A percentile compares a stretch with the other conserved stretches of the same genome.
phyloP scores from a whole-genome alignment of 495 filamentous ascomycete species.

The Cairneyella variabilis region DNA sequence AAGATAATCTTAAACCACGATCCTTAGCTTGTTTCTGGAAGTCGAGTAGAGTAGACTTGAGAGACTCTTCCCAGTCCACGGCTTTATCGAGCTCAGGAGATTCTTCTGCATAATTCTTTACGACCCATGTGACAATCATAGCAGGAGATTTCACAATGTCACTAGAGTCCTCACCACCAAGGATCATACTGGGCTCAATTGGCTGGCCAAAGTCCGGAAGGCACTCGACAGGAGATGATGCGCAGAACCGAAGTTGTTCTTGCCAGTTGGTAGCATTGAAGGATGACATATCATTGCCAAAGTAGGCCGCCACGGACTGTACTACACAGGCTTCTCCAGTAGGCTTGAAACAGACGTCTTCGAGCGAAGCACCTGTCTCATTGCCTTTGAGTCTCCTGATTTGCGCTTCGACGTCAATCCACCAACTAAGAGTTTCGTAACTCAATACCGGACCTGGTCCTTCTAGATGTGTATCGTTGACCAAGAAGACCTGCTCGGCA shows the following conservation, averaged over 20 bases:
- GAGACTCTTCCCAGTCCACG: constrained; percentile 82
- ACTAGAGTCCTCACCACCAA: constrained; percentile 68
- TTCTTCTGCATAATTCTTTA: constrained; percentile 79
- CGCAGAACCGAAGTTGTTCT: constrained; percentile 62
- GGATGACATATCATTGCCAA: constrained; percentile 57
- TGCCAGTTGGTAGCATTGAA: constrained; percentile 67
- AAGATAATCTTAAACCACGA: constrained; percentile 79
- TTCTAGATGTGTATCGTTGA: constrained; percentile 70
- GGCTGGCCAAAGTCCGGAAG: constrained; percentile 85
- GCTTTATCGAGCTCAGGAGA: constrained; percentile 63
- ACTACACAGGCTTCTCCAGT: constrained; percentile 87
- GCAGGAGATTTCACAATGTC: constrained; percentile 73
- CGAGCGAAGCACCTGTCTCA: constrained; percentile 57
- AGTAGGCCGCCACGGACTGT: constrained; percentile 85
- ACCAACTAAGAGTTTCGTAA: constrained; percentile 87
- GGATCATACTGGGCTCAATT: constrained; percentile 74
- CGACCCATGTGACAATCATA: constrained; percentile 91
- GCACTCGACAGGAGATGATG: constrained; percentile 73
- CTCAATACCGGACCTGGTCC: constrained; percentile 73
- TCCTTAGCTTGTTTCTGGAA: constrained; percentile 77
- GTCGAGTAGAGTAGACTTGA: constrained; percentile 64
- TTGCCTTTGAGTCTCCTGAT: constrained; percentile 65
- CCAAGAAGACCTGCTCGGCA: constrained; percentile 86
- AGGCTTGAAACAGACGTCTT: constrained; percentile 92
- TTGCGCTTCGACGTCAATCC: constrained; percentile 83